A percentile compares a stretch with the other conserved stretches of the same genome.
phyloP scores from a whole-genome alignment of 768 basidiomycete species.

The Imleria badia region DNA sequence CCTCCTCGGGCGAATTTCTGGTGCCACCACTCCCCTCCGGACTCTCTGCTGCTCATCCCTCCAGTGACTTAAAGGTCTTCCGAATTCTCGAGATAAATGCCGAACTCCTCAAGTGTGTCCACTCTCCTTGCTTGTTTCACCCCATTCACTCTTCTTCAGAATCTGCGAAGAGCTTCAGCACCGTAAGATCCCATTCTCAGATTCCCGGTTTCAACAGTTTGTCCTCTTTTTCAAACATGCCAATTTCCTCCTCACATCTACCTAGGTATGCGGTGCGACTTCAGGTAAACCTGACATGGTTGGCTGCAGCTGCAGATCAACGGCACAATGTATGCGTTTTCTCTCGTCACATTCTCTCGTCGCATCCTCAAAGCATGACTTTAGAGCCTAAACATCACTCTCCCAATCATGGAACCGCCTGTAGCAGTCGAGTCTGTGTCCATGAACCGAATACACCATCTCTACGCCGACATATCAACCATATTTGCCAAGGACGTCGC shows the following conservation, averaged over 20 bases:
- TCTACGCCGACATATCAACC: conserved; percentile 60
- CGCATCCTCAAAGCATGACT: conserved; percentile 1
- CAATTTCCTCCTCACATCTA: conserved; percentile 12
- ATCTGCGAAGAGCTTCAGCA: conserved; percentile 61
- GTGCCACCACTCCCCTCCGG: conserved; percentile 32
- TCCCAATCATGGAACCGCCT: conserved; percentile 59
- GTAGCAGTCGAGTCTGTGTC: conserved; percentile 50
- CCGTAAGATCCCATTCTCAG: conserved; percentile 46
- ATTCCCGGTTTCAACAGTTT: conserved; percentile 58
- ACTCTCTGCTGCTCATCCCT: conserved; percentile 6
- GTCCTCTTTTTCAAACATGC: conserved; percentile 26
- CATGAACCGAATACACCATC: conserved; percentile 60
- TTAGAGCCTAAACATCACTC: conserved; percentile 37
- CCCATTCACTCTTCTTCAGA: conserved; percentile 34
- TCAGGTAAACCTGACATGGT: conserved; percentile 70
- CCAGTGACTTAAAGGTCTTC: conserved; percentile 45
- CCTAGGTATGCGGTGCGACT: conserved; percentile 59
- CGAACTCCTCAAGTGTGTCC: conserved; percentile 63
- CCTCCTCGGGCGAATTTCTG: conserved; percentile 28
- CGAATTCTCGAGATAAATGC: conserved; percentile 66
- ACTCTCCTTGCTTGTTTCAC: background rate
- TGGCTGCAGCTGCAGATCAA: conserved; percentile 67
- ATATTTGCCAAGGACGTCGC: conserved; percentile 65
- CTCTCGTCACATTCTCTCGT: background rate
- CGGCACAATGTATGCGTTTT: conserved; percentile 45